These are phyloP conservation scores for Viridothelium virens DNA, from an alignment of 495 filamentous ascomycete species.

Conservation along the genomic window DNA sequence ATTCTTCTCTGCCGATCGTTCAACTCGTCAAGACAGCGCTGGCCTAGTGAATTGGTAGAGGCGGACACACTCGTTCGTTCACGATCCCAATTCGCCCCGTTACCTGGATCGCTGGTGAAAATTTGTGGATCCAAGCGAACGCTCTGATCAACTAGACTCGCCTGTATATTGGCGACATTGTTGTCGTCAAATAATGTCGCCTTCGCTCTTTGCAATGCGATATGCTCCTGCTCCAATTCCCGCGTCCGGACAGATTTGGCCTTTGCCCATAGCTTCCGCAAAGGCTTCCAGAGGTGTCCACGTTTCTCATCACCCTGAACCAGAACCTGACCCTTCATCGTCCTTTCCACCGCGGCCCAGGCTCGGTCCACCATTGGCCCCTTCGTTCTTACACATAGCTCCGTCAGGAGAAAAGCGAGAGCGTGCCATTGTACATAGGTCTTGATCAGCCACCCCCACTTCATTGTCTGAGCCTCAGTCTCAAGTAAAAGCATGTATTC, in stretches of 20 bases:
- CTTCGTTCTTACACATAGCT: slow-evolving; percentile 64
- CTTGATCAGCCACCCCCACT: slow-evolving; percentile 76
- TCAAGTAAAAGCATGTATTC: slow-evolving; percentile 62
- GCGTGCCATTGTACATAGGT: slow-evolving; percentile 80
- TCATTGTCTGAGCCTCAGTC: slow-evolving; percentile 50
- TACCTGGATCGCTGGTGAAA: neutral
- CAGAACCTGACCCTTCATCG: slow-evolving; percentile 18
- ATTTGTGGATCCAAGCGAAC: neutral
- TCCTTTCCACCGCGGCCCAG: slow-evolving; percentile 64
- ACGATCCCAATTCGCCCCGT: neutral
- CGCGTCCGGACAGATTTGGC: slow-evolving; percentile 49
- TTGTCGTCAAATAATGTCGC: neutral
- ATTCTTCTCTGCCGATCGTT: neutral
- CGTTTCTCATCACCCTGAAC: slow-evolving; percentile 35
- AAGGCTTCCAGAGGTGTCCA: slow-evolving; percentile 65
- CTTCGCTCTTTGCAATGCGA: slow-evolving; percentile 11
- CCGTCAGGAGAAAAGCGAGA: slow-evolving; percentile 65
- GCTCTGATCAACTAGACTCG: neutral
- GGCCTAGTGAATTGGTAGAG: neutral
- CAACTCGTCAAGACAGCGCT: neutral
- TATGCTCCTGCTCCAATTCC: slow-evolving; percentile 31
- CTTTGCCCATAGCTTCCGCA: slow-evolving; percentile 63
- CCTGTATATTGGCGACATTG: neutral
- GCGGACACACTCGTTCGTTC: neutral
- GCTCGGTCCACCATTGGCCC: slow-evolving; percentile 67